Conservation (phyloP, 2,329 filamentous ascomycete species). For the Alternaria sp. region DNA sequence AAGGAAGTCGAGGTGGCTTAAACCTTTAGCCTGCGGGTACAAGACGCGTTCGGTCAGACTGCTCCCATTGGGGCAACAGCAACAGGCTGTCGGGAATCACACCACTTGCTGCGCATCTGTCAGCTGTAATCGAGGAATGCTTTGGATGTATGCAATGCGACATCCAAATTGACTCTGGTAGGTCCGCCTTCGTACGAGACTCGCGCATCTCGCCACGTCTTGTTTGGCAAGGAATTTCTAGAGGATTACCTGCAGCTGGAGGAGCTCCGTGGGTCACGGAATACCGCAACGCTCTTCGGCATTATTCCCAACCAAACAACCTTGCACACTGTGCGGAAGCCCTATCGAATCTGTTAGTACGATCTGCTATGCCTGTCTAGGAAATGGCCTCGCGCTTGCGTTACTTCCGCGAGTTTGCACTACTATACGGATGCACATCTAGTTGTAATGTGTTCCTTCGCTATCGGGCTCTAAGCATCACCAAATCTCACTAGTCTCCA, state of each 20-base stretch:
- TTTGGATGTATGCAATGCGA: slow-evolving; percentile 11
- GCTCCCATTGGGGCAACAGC: background rate
- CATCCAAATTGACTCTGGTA: slow-evolving; percentile 4
- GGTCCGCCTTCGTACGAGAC: background rate
- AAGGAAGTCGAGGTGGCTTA: slow-evolving; percentile 1
- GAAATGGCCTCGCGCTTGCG: background rate
- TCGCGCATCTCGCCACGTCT: background rate
- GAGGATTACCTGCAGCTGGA: slow-evolving; percentile 22
- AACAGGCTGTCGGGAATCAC: background rate
- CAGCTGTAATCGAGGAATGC: slow-evolving; percentile 5
- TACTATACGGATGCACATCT: slow-evolving; percentile 13
- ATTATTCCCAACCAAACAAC: slow-evolving; percentile 11
- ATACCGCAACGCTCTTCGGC: slow-evolving; percentile 5
- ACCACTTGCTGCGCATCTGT: slow-evolving; percentile 15
- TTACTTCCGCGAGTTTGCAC: slow-evolving; percentile 2
- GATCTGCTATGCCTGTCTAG: background rate
- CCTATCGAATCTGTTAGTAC: background rate
- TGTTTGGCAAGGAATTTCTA: slow-evolving; percentile 6
- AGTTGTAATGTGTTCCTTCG: slow-evolving; percentile 21
- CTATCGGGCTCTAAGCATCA: slow-evolving; percentile 8
- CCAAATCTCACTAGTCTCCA: slow-evolving; percentile 12
- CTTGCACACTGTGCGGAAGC: background rate
- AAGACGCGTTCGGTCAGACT: slow-evolving; percentile 5
- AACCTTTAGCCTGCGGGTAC: slow-evolving; percentile 19
- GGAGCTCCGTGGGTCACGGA: slow-evolving; percentile 8